These are phyloP conservation scores for Amaranthus tricolor DNA, from an alignment of 179 eudicot genomes.

Conservation along the genomic window DNA sequence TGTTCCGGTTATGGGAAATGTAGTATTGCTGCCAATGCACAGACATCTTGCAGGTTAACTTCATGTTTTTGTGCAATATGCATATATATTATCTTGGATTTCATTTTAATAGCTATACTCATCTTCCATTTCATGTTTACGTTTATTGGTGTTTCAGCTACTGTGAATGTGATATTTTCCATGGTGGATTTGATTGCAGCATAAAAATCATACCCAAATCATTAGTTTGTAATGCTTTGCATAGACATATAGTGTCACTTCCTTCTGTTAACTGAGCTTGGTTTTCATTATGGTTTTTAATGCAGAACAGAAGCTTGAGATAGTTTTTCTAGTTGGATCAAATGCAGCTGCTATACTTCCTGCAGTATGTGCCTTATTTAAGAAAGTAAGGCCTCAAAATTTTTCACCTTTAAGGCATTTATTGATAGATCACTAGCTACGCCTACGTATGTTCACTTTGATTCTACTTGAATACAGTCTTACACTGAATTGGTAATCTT, in stretches of 20 bases:
- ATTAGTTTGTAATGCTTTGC: background rate
- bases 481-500: background rate
- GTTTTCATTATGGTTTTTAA: background rate
- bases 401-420: no score
- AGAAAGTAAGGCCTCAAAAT: conserved; percentile 1
- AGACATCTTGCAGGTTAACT: background rate
- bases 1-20: conserved; percentile 14
- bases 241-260: no score
- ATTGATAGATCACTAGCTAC: no score
- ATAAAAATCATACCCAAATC: background rate
- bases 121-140: no score
- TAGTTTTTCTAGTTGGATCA: conserved; percentile 1
- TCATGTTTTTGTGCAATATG: background rate
- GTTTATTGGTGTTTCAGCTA: background rate
- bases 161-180: conserved; percentile 6
- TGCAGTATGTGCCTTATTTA: conserved; percentile 2
- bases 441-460: no score
- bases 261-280: no score
- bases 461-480: background rate
- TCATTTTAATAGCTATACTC: no score
- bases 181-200: conserved; percentile 13
- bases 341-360: conserved; percentile 16
- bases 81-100: background rate
- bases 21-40: background rate
- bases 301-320: conserved; percentile 5